These are phyloP conservation scores for Paraphoma chrysanthemicola DNA, from an alignment of 2,329 filamentous ascomycete species.

Conservation along the genomic window DNA sequence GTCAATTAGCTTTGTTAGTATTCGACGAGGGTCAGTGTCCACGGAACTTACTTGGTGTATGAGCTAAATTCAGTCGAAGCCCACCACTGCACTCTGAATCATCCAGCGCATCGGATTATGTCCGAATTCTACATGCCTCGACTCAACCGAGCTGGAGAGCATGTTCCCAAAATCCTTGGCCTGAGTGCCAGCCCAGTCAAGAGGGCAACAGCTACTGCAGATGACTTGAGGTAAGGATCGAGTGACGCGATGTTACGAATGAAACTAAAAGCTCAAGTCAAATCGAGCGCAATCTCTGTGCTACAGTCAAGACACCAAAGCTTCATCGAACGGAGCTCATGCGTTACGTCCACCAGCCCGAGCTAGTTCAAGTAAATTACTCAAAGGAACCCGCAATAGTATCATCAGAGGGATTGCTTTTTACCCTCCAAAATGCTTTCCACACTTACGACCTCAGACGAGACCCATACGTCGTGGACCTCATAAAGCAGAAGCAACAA, in stretches of 20 bases:
- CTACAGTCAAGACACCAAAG: slow-evolving; percentile 72
- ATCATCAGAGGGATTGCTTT: slow-evolving; percentile 17
- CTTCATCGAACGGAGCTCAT: slow-evolving; percentile 73
- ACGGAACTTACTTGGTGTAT: neutral
- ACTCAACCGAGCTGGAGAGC: slow-evolving; percentile 29
- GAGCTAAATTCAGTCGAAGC: slow-evolving; percentile 54
- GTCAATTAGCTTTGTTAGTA: slow-evolving; percentile 70
- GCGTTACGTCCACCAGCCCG: slow-evolving; percentile 71
- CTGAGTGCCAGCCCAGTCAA: slow-evolving; percentile 82
- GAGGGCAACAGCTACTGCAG: slow-evolving; percentile 59
- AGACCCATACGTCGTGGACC: slow-evolving; percentile 50
- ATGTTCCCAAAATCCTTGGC: slow-evolving; percentile 72
- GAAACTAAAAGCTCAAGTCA: slow-evolving; percentile 42
- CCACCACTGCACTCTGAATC: slow-evolving; percentile 73
- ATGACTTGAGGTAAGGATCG: slow-evolving; percentile 54
- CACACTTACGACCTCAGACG: slow-evolving; percentile 40
- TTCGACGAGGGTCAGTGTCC: slow-evolving; percentile 74
- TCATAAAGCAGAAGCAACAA: slow-evolving; percentile 30
- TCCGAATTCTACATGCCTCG: slow-evolving; percentile 69
- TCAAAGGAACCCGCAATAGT: slow-evolving; percentile 18
- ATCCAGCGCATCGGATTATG: slow-evolving; percentile 76
- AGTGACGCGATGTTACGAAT: too few relatives aligned
- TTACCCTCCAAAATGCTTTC: slow-evolving; percentile 23
- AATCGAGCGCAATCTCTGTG: slow-evolving; percentile 74
- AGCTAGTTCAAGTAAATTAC: slow-evolving; percentile 53